phyloP scores from a whole-genome alignment of 2,329 filamentous ascomycete species.

The Colletotrichum tropicale region DNA sequence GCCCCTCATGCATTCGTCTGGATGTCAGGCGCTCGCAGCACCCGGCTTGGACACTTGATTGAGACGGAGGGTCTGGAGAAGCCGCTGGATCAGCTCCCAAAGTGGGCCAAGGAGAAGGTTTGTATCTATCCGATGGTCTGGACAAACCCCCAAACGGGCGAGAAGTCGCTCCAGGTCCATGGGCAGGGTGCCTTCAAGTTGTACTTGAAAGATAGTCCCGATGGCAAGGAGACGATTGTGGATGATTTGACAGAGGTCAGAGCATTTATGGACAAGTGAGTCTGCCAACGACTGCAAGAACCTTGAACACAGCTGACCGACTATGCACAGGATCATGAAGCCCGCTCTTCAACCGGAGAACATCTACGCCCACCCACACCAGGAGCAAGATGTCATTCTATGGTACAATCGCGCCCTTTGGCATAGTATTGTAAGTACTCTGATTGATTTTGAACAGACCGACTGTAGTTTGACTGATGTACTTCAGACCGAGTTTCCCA shows the following conservation, averaged over 20 bases:
- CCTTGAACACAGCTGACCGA: not conserved
- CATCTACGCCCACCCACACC: not conserved
- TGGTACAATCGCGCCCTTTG: not conserved
- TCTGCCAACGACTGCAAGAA: not conserved
- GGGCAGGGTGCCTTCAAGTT: not conserved
- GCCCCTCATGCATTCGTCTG: conserved; percentile 48
- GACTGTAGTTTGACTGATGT: too few species aligned
- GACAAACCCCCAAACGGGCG: not conserved
- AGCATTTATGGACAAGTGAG: not conserved
- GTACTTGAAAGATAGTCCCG: not conserved
- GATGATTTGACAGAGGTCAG: not conserved
- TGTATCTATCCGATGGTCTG: not conserved
- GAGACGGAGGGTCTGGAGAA: not conserved
- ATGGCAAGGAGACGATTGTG: not conserved
- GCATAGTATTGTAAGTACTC: not conserved
- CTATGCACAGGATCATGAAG: not conserved
- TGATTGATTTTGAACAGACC: too few species aligned
- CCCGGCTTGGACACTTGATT: conserved; percentile 38
- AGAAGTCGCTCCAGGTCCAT: not conserved
- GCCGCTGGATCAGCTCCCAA: not conserved
- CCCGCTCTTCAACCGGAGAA: not conserved
- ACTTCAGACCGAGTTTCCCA: not conserved
- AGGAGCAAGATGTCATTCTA: not conserved
- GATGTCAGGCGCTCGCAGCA: conserved; percentile 44
- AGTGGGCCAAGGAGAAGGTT: not conserved